phyloP scores from a whole-genome alignment of 2,329 filamentous ascomycete species.

The Septoria linicola region DNA sequence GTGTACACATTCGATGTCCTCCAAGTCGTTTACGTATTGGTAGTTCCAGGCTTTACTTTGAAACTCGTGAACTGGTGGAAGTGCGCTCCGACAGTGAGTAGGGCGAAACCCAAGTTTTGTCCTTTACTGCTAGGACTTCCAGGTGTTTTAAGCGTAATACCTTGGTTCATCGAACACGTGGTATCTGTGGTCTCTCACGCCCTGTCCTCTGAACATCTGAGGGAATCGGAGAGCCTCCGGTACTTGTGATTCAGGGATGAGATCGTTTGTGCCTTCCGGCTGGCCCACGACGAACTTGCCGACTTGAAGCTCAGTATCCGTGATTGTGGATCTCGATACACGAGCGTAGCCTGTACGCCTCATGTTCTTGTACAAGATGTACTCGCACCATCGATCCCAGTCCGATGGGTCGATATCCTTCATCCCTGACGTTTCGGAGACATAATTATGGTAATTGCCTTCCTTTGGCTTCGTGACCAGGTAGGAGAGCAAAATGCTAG shows the following conservation, averaged over 20 bases:
- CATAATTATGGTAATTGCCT: conserved; percentile 97
- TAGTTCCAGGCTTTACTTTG: no score
- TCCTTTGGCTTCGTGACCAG: conserved; percentile 85
- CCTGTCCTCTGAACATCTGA: conserved; percentile 75
- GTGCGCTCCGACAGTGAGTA: no score
- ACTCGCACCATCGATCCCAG: conserved; percentile 99
- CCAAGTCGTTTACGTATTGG: no score
- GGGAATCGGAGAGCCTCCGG: conserved; percentile 81
- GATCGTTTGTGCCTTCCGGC: conserved; percentile 58
- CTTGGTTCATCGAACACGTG: conserved; percentile 93
- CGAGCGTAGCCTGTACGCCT: conserved; percentile 85
- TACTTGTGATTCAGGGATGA: conserved; percentile 71
- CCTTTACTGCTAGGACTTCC: no score
- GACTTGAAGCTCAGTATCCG: conserved; percentile 92
- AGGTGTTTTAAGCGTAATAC: conserved; percentile 50
- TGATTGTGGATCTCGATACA: conserved; percentile 85
- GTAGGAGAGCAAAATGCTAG: conserved; percentile 83
- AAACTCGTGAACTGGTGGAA: no score
- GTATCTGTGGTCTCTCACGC: conserved; percentile 85
- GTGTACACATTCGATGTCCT: no score
- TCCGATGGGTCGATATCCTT: conserved; percentile 88
- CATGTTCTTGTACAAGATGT: conserved; percentile 90
- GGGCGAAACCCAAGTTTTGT: no score
- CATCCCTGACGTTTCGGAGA: conserved; percentile 84
- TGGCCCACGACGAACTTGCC: conserved; percentile 89